These are phyloP conservation scores for Turritis glabra DNA, from an alignment of 345 rosid species.

Conservation along the genomic window DNA sequence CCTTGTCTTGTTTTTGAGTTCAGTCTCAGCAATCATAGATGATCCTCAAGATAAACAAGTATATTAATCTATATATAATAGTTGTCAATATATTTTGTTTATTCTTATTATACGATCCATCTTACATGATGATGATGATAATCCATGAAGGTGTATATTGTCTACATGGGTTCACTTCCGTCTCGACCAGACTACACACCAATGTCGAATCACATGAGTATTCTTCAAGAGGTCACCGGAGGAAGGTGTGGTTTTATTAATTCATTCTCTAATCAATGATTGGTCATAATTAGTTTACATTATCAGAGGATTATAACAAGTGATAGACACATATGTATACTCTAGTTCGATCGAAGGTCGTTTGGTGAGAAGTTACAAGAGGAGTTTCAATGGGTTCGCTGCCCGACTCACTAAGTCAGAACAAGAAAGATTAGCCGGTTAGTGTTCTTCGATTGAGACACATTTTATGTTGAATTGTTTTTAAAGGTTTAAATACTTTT, in stretches of 20 bases:
- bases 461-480: neutral
- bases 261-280: neutral
- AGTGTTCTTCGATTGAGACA: neutral
- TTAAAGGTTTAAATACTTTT: neutral
- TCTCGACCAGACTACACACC: constrained; percentile 26
- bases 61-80: neutral
- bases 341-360: constrained; percentile 37
- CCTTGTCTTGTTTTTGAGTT: neutral
- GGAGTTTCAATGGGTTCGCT: constrained; percentile 69
- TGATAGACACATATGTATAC: neutral
- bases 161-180: constrained; percentile 51
- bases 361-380: constrained; percentile 45
- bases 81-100: neutral
- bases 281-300: neutral
- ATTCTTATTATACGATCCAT: neutral
- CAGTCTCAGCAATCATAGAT: constrained; percentile 16
- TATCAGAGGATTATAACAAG: neutral
- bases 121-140: constrained; percentile 13
- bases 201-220: constrained; percentile 31
- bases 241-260: constrained; percentile 21
- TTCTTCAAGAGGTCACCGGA: constrained; percentile 38
- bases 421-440: constrained; percentile 47
- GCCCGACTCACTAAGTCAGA: constrained; percentile 51
- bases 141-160: constrained; percentile 39
- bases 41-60: constrained; percentile 26